A percentile compares a stretch with the other conserved stretches of the same genome.
Evolutionary conservation across 2,329 filamentous ascomycete genomes (phyloP).

Genomic region (Claviceps sp.): DNA sequence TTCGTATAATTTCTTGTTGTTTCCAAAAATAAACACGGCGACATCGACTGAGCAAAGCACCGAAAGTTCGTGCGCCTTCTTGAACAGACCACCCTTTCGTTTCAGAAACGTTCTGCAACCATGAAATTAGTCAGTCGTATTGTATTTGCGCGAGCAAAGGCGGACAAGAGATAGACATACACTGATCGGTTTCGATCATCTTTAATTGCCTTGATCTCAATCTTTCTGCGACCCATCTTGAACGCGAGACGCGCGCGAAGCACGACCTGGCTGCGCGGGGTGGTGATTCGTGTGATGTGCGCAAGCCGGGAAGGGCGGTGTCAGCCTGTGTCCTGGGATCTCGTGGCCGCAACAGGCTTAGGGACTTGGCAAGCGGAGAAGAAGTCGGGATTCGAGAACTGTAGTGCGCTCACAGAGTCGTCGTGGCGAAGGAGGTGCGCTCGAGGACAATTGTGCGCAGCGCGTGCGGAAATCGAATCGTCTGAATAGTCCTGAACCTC

Average conservation of each 20-base stretch:
- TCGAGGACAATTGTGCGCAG: neutral
- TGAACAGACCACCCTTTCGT: conserved; percentile 96
- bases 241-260: conserved; percentile 6
- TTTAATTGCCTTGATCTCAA: conserved; percentile 99
- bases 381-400: neutral
- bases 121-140: neutral
- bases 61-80: conserved; percentile 97
- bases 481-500: neutral
- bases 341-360: neutral
- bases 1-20: conserved; percentile 98
- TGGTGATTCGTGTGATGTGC: conserved; percentile 5
- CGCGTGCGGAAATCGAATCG: neutral
- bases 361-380: neutral
- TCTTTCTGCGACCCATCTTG: conserved; percentile 92
- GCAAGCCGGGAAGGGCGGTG: neutral
- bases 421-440: neutral
- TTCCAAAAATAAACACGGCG: conserved; percentile 95
- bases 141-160: neutral
- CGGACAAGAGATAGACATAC: conserved; percentile 44
- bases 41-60: conserved; percentile 98
- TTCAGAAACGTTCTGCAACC: conserved; percentile 78
- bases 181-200: conserved; percentile 96
- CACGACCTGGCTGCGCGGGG: conserved; percentile 2
- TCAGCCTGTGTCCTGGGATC: neutral
- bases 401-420: neutral